Evolutionary conservation across 345 rosid species (phyloP), one percentile per base, ranked within the genome.

Genomic region (Linum tenue): DNA sequence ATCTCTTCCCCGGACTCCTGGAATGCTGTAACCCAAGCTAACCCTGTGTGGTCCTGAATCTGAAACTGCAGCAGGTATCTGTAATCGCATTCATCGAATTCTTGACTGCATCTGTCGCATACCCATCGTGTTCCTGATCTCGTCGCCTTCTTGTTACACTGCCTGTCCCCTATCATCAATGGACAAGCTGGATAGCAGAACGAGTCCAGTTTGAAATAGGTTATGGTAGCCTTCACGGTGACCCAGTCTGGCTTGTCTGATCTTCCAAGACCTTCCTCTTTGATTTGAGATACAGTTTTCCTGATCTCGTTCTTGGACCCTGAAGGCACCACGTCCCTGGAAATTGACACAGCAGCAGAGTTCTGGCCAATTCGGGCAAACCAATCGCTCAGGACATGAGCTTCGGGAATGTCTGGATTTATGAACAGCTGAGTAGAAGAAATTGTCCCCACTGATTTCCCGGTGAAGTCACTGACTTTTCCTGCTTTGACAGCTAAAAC

Each of bases 101-200:
- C 95, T 77, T 86, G 88, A 79, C 85, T 87, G 84, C 98, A 89
- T 73, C 98, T 80, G 64, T 89, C 95, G 64, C 98, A 89, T 31
- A 73, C 75, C 98, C 96, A 89, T 76, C 83, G 71, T 35, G 75
- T 77, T 59, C 86, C 85, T 4, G 92, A 79, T 15, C 70, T 67
- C 7, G 79, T 80, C 37, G 82, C 98, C 75, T 89, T 92, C 83
- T 84, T 89, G 73, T 75, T 89, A 75, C 95, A 87, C 64, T 82
- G 89, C 73, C 89, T 85, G 69, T 89, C 96, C 63, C 98, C 98
- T 9, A 85, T 80, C 89, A 83, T 92, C 75, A 87, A 61, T 0
- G 96, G 95, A 78, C 98, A 85, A 67, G 96, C 98, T 42, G 95
- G 83, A 74, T 89, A 89, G 70, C 92, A 87, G 84, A 89, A 91